These are phyloP conservation scores for Magnaporthiopsis incrustans DNA, from an alignment of 2,329 filamentous ascomycete species.

Conservation along the genomic window DNA sequence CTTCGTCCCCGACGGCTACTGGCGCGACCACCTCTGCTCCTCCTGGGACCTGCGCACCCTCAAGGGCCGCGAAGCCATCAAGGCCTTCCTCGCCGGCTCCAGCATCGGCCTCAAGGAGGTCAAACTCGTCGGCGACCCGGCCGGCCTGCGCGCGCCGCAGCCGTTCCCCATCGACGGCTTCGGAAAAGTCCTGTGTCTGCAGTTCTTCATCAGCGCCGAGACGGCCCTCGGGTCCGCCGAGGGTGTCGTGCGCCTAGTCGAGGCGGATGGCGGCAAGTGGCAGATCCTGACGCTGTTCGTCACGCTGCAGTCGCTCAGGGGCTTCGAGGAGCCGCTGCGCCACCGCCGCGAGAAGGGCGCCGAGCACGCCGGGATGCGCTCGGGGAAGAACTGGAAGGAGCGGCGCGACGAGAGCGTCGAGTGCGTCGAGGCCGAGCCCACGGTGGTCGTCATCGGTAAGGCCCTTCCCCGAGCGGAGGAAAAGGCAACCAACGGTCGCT, in stretches of 20 bases:
- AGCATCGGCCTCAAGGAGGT: slow-evolving; percentile 33
- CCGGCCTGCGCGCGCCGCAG: slow-evolving; percentile 34
- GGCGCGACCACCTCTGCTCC: slow-evolving; percentile 50
- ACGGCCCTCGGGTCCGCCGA: slow-evolving; percentile 46
- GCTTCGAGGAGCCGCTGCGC: slow-evolving; percentile 41
- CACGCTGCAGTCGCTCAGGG: slow-evolving; percentile 41
- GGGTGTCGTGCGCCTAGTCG: slow-evolving; percentile 46
- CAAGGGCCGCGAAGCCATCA: slow-evolving; percentile 32
- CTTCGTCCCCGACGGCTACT: slow-evolving; percentile 40
- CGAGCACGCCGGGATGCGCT: slow-evolving; percentile 42
- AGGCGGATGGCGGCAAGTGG: slow-evolving; percentile 37
- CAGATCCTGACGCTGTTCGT: slow-evolving; percentile 60
- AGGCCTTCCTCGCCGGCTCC: slow-evolving; percentile 28
- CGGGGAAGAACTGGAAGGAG: slow-evolving; percentile 54
- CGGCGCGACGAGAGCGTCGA: slow-evolving; percentile 37
- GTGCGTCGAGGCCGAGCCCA: slow-evolving; percentile 42
- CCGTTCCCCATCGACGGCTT: slow-evolving; percentile 38
- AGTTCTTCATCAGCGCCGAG: slow-evolving; percentile 47
- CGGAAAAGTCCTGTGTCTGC: slow-evolving; percentile 42
- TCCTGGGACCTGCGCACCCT: slow-evolving; percentile 49
- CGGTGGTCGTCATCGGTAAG: slow-evolving; percentile 41
- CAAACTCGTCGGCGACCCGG: slow-evolving; percentile 33
- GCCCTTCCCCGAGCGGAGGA: too few relatives aligned
- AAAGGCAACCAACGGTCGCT: not conserved
- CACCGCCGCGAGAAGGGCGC: slow-evolving; percentile 45